Base-by-base conservation (phyloP, 2,329 filamentous ascomycete genomes). In the Didymella exigua region DNA sequence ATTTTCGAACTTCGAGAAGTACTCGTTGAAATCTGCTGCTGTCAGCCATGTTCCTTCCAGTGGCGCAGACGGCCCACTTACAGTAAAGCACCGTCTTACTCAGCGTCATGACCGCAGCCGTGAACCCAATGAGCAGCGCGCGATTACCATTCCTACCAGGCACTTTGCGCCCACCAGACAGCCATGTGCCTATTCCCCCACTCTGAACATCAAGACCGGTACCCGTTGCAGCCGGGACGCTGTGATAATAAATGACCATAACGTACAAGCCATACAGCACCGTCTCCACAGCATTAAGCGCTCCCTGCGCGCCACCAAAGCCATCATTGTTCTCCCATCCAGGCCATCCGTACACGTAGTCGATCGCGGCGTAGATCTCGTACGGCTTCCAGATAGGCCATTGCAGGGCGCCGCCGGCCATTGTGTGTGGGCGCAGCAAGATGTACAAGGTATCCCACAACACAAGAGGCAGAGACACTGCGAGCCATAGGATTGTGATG, bases 381-480 rank as follows among this genome's bases (percentile, higher is more conserved):
- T 96, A 96, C 0, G 90, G 91, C 26, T 77, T 78, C 83, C 85
- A 96, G 36, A 96, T 66, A 1, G 89, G 89, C 64, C 78, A 82
- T 77, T 96, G 90, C 47, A 89, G 78, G 41, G 75, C 76, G 14
- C 91, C 91, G 63, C 90, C 90, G 0, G 87, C 85, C 89, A 96
- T 95, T 53, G 86, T 89, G 74, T 88, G 84, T 26, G 92, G 92
- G 18, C 92, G 89, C 49, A 90, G 78, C 41, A 96, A 79, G 33
- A 96, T 86, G 78, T 96, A 96, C 54, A 80, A 79, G 26, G 84
- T 84, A 77, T 96, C 92, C 92, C 92, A 96, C 45, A 85, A 69
- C 43, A 96, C 90, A 56, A 96, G 82, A 1, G 90, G 90, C 14
- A 95, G 77, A 18, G 89, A 92, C 58, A 93, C 60, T 54, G 82